Evolutionary conservation across 306 rosid genomes (phyloP).

Genomic region (Abrus precatorius): DNA sequence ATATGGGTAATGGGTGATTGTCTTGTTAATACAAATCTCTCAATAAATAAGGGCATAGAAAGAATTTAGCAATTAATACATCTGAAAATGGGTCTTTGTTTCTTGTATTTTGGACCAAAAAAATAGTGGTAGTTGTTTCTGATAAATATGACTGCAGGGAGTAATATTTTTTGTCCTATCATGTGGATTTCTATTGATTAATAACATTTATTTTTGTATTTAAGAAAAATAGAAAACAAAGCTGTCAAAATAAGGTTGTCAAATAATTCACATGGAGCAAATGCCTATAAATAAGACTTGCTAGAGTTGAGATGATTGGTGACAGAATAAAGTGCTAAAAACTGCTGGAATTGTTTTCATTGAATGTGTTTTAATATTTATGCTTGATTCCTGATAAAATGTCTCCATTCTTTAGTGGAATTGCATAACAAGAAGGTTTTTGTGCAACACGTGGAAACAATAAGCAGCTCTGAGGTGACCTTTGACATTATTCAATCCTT

Average conservation of each 20-base stretch:
- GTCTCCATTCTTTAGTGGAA: conserved; percentile 55
- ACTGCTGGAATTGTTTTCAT: conserved; percentile 26
- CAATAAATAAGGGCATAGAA: too few relatives aligned
- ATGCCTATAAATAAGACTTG: background rate
- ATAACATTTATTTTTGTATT: conserved; percentile 1
- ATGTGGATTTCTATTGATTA: conserved; percentile 27
- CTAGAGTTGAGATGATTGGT: conserved; percentile 35
- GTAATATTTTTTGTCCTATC: background rate
- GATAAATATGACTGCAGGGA: too few relatives aligned
- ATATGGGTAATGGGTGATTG: too few relatives aligned
- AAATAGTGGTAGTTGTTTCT: too few relatives aligned
- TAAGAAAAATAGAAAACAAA: background rate
- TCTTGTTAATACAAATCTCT: too few relatives aligned
- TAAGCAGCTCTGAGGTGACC: conserved; percentile 65
- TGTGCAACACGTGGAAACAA: conserved; percentile 86
- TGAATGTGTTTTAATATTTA: conserved; percentile 20
- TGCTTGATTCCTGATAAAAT: conserved; percentile 38
- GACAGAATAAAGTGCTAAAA: conserved; percentile 33
- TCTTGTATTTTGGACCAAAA: too few relatives aligned
- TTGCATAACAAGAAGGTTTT: conserved; percentile 76
- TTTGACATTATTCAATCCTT: conserved; percentile 71
- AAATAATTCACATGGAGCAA: conserved; percentile 16
- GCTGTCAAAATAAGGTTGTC: conserved; percentile 1
- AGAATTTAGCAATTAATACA: too few relatives aligned
- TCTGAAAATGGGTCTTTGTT: too few relatives aligned